Evolutionary conservation across 2,329 filamentous ascomycete genomes (phyloP).

Genomic region (Fusarium algeriense): DNA sequence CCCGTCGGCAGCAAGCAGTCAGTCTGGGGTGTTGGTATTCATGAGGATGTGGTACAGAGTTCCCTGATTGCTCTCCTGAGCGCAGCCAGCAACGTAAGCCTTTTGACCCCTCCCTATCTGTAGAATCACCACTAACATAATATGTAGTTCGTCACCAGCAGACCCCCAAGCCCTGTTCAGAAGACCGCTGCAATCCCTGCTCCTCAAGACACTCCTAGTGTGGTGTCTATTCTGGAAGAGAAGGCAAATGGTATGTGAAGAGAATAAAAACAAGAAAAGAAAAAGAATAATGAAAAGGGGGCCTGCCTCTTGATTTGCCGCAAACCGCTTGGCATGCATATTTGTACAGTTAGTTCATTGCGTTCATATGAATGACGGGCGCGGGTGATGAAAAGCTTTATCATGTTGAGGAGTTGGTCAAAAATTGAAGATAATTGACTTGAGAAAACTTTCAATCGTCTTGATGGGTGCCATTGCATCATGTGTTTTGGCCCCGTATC

Average conservation of each 20-base stretch:
- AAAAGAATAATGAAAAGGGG: background rate
- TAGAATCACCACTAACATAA: background rate
- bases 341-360: constrained; percentile 15
- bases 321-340: background rate
- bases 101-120: background rate
- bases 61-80: constrained; percentile 87
- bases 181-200: constrained; percentile 1
- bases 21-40: constrained; percentile 92
- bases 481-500: background rate
- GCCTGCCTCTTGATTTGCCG: background rate
- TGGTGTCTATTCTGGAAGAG: constrained; percentile 29
- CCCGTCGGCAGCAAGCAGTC: constrained; percentile 74
- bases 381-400: background rate
- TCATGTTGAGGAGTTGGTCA: constrained; percentile 8
- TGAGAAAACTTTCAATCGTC: background rate
- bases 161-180: constrained; percentile 21
- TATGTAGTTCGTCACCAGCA: constrained; percentile 26
- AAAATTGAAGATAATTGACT: constrained; percentile 6
- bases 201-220: constrained; percentile 18
- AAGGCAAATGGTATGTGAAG: constrained; percentile 32
- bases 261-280: background rate
- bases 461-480: background rate
- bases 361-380: background rate
- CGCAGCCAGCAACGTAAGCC: constrained; percentile 85
- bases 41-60: constrained; percentile 89